Base-by-base conservation (phyloP, 2,329 filamentous ascomycete genomes). In the Exophiala alcalophila region DNA sequence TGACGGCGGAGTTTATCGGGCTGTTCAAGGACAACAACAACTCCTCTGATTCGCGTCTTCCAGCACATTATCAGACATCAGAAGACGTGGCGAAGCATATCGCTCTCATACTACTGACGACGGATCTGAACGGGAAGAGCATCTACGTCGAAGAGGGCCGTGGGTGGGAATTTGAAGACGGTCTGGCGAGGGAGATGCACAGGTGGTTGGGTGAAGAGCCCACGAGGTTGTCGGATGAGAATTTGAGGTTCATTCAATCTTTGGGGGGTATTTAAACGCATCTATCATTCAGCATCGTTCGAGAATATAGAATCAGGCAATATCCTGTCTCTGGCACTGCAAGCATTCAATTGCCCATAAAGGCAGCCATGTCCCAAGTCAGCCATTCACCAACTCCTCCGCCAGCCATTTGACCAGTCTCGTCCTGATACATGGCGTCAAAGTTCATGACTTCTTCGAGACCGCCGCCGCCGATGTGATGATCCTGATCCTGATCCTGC, bases 121-220 rank as follows among this genome's bases (percentile, higher is more conserved):
- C 54, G 10, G 52, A 54, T 5, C 47, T 68, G 3, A 65, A 64
- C 32, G 68, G 69, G 3, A 64, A 58, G 18, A 62, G 66, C 0
- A 62, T 70, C 50, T 70, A 65, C 31, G 61, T 70, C 9, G 66
- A 67, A 44, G 68, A 68, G 19, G 66, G 65, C 0, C 58, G 65
- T 5, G 66, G 60, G 5, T 71, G 67, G 66, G 65, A 69, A 25
- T 64, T 70, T 25, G 68, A 71, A 40, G 56, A 59, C 24, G 63
- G 65, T 12, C 54, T 69, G 16, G 59, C 66, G 36, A 54, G 60
- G 10, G 57, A 67, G 3, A 61, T 69, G 48, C 57, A 61, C 3
- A 58, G 67, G 46, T 71, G 68, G 68, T 52, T 71, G 24, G 68
- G 68, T 1, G 65, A 68, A 48, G 60, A 60, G 30, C 27, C 38